phyloP scores from a whole-genome alignment of 495 filamentous ascomycete species.

The Acidomyces sp. region DNA sequence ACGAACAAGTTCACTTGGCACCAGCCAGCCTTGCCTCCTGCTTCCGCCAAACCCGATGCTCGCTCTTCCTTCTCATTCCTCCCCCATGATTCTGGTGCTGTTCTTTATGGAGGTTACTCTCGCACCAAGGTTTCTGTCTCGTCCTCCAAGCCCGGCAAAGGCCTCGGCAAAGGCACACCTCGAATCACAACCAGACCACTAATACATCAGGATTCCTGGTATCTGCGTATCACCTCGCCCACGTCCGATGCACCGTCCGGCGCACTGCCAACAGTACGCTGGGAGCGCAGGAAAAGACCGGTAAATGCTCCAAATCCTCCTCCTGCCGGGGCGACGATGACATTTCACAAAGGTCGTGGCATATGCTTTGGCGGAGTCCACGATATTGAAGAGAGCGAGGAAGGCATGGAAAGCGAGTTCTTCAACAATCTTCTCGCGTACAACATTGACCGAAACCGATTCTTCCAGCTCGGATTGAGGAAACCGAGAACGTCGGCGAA shows the following conservation, averaged over 20 bases:
- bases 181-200: slow-evolving; percentile 66
- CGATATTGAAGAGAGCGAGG: slow-evolving; percentile 85
- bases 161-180: slow-evolving; percentile 43
- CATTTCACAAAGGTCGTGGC: slow-evolving; percentile 80
- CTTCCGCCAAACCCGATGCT: slow-evolving; percentile 75
- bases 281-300: slow-evolving; percentile 87
- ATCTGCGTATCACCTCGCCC: slow-evolving; percentile 67
- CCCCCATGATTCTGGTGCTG: slow-evolving; percentile 77
- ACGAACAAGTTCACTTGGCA: slow-evolving; percentile 64
- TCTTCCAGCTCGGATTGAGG: slow-evolving; percentile 69
- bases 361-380: slow-evolving; percentile 91
- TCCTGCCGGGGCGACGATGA: slow-evolving; percentile 80
- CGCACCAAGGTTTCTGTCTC: slow-evolving; percentile 56
- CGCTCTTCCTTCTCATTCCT: slow-evolving; percentile 81
- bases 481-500: slow-evolving; percentile 50
- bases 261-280: slow-evolving; percentile 57
- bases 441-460: slow-evolving; percentile 88
- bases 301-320: slow-evolving; percentile 75
- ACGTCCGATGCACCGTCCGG: slow-evolving; percentile 44
- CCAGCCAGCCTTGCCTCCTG: slow-evolving; percentile 53
- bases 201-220: slow-evolving; percentile 90
- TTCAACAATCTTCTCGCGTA: slow-evolving; percentile 81
- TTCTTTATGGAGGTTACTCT: slow-evolving; percentile 86
- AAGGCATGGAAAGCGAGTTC: slow-evolving; percentile 92
- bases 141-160: slow-evolving; percentile 46